phyloP scores from a whole-genome alignment of 768 basidiomycete species.

The Saitozyma sp. region DNA sequence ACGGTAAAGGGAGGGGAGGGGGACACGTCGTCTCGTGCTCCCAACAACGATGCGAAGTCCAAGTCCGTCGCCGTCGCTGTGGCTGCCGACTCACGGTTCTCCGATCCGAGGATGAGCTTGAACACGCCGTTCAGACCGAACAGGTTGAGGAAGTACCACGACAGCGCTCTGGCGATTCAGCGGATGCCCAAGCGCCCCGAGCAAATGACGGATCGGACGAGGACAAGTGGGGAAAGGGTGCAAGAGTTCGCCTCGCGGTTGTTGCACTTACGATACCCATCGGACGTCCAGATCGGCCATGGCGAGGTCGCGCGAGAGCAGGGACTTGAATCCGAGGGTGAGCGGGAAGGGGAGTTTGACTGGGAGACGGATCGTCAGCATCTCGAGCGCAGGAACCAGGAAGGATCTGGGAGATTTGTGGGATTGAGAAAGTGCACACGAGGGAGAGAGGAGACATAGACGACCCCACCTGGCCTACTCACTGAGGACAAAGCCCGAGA shows the following conservation, averaged over 20 bases:
- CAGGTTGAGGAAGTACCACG: conserved; percentile 99
- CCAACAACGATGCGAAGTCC: conserved; percentile 4
- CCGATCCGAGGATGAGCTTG: conserved; percentile 83
- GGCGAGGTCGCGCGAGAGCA: conserved; percentile 93
- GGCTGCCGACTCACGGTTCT: conserved; percentile 67
- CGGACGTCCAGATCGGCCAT: conserved; percentile 96
- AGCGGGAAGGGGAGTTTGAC: conserved; percentile 96
- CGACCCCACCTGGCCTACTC: conserved; percentile 52
- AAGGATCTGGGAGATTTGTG: background rate
- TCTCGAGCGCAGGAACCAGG: background rate
- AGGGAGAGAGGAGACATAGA: background rate
- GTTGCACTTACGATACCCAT: conserved; percentile 77
- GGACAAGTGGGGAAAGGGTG: conserved; percentile 4
- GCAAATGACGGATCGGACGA: background rate
- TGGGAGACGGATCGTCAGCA: conserved; percentile 48
- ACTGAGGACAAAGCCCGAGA: conserved; percentile 98
- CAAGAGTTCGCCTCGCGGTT: background rate
- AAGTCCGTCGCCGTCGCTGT: background rate
- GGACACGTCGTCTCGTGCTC: background rate
- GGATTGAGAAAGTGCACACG: background rate
- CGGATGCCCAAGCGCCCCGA: background rate
- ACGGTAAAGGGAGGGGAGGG: no score
- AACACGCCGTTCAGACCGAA: conserved; percentile 96
- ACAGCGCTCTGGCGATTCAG: conserved; percentile 59
- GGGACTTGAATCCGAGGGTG: conserved; percentile 94